Base-by-base conservation (phyloP, 768 basidiomycete species). In the Galerina sulciceps region DNA sequence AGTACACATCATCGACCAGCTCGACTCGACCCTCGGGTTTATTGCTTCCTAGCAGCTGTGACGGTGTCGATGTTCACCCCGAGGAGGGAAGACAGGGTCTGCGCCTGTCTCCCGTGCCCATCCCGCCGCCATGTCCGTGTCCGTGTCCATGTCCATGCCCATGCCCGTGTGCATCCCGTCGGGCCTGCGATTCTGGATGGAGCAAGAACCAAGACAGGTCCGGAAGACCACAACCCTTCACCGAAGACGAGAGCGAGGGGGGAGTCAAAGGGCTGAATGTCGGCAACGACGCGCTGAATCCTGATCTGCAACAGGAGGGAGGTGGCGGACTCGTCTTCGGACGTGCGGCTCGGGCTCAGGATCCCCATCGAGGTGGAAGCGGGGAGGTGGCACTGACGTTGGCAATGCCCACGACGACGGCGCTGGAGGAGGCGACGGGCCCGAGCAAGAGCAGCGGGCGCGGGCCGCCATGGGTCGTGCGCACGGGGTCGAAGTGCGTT, bases 241-340 rank as follows among this genome's bases (percentile, higher is more conserved):
- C n/a, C n/a, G n/a, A 44, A 6, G 55, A 49, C 15, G 52, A 51
- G 10, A 51, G 40, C 18, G 59, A 50, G 4, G 53, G 18, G 2
- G 58, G 49, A 34, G 20, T 45, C 17, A 61, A 42, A 4, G 70
- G 65, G 23, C 67, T 58, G 57, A 72, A 71, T 2, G 62, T 59
- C 9, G 79, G 75, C 34, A 81, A 80, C 1, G 79, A 75, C 62
- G 83, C 81, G 46, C 55, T 45, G n/a, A n/a, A n/a, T n/a, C n/a
- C n/a, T n/a, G 59, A 90, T 89, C 59, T 88, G 85, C 38, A 90
- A 70, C 13, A 90, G 70, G 59, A 90, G 73, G 2, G 88, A 84
- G 13, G 88, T 88, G 0, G 88, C 89, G 0, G 78, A 81, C 73
- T 90, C 86, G 67, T 91, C 89, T 53, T 90, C 89, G 0, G 85